These are phyloP conservation scores for Marchantia paleacea DNA, from an alignment of 225 moss, liverwort and hornwort genomes.

Conservation along the genomic window DNA sequence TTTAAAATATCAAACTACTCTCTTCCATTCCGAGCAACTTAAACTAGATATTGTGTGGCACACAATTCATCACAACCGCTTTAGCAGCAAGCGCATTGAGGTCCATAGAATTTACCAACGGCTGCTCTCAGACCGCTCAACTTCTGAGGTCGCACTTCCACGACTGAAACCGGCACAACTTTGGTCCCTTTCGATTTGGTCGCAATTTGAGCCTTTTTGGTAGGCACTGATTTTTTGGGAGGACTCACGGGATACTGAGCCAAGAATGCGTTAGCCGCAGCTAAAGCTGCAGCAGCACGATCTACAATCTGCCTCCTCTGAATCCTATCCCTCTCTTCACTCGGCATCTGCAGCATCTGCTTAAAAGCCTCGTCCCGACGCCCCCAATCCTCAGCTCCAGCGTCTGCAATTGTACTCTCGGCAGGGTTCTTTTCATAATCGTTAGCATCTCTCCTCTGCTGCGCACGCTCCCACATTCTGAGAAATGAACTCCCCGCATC, in stretches of 20 bases:
- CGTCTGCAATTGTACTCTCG: not conserved
- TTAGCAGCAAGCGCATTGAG: not conserved
- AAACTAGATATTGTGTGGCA: no score
- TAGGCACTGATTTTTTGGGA: conserved; percentile 8
- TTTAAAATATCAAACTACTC: not conserved
- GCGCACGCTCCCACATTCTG: conserved; percentile 43
- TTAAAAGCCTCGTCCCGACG: conserved; percentile 37
- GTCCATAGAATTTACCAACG: not conserved
- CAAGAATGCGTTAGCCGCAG: conserved; percentile 84
- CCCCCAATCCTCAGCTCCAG: conserved; percentile 22
- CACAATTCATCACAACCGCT: not conserved
- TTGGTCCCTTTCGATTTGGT: conserved; percentile 18
- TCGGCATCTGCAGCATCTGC: conserved; percentile 60
- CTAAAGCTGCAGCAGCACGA: conserved; percentile 90
- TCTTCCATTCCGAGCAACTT: not conserved
- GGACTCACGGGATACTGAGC: conserved; percentile 35
- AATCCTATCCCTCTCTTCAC: conserved; percentile 70
- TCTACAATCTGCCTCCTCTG: conserved; percentile 73
- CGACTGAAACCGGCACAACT: conserved; percentile 63
- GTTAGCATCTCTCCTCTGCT: not conserved
- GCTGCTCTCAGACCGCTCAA: conserved; percentile 12
- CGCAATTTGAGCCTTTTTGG: conserved; percentile 18
- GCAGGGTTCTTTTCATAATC: not conserved
- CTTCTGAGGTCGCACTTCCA: conserved; percentile 57
- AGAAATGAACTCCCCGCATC: conserved; percentile 32